These are phyloP conservation scores for Mycena haematopus DNA, from an alignment of 768 basidiomycete species.

Conservation along the genomic window DNA sequence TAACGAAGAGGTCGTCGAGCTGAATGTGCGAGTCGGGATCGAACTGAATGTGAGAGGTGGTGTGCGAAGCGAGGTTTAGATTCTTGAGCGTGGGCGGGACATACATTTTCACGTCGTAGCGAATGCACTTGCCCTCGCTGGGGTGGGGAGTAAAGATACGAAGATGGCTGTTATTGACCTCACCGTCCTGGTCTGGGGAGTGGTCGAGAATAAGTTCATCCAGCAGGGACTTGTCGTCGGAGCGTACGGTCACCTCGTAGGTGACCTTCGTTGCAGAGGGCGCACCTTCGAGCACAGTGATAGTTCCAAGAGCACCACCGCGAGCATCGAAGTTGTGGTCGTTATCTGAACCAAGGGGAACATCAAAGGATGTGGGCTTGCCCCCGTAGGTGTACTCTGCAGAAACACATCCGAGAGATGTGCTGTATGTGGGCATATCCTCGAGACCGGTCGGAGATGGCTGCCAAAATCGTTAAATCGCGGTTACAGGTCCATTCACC, in stretches of 20 bases:
- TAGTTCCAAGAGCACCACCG: conserved; percentile 57
- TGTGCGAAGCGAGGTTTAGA: conserved; percentile 52
- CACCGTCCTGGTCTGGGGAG: conserved; percentile 41
- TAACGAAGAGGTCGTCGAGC: conserved; percentile 52
- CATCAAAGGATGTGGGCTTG: conserved; percentile 42
- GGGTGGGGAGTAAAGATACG: conserved; percentile 45
- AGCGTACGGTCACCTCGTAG: conserved; percentile 56
- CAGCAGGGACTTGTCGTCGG: conserved; percentile 49
- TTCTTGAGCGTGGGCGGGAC: conserved; percentile 57
- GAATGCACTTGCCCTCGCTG: conserved; percentile 48
- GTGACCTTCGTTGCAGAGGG: conserved; percentile 48
- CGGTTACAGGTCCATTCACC: not conserved
- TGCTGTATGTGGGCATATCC: conserved; percentile 60
- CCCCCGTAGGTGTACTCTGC: conserved; percentile 54
- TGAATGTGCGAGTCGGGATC: conserved; percentile 48
- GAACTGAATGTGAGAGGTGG: conserved; percentile 57
- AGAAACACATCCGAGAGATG: conserved; percentile 55
- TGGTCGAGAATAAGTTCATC: conserved; percentile 44
- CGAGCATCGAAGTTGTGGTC: conserved; percentile 56
- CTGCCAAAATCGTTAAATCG: conserved; percentile 35
- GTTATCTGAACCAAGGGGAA: conserved; percentile 43
- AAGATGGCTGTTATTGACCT: conserved; percentile 43
- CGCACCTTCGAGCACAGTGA: conserved; percentile 53
- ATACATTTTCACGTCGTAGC: conserved; percentile 59
- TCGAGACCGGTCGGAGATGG: conserved; percentile 58